These are phyloP conservation scores for Spergularia marina DNA, from an alignment of 148 eudicot species.

Conservation along the genomic window DNA sequence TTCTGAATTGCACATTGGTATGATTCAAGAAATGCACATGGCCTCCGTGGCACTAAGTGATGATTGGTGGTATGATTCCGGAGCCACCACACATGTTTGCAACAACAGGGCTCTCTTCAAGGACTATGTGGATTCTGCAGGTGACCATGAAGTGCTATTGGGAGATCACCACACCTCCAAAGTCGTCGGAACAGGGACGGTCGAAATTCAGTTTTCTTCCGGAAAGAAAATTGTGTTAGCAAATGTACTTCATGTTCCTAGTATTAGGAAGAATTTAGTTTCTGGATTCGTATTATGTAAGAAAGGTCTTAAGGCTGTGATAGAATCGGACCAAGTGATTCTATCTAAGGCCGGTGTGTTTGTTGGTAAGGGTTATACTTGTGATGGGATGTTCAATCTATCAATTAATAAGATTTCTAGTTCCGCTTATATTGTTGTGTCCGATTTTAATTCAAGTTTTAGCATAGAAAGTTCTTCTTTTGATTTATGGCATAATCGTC, in stretches of 20 bases:
- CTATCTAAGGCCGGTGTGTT: background rate
- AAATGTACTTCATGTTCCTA: conserved; percentile 17
- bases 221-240: conserved; percentile 1
- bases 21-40: no score
- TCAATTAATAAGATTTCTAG: background rate
- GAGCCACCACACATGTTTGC: no score
- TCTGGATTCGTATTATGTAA: conserved; percentile 14
- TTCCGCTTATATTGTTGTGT: conserved; percentile 6
- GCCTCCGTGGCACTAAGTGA: no score
- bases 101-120: conserved; percentile 11
- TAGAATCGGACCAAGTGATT: conserved; percentile 19
- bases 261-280: conserved; percentile 7
- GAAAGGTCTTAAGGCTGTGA: conserved; percentile 16
- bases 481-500: conserved; percentile 12
- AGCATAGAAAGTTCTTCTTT: background rate
- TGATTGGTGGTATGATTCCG: no score
- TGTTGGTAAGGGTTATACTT: conserved; percentile 8
- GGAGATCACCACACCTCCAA: background rate
- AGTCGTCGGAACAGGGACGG: conserved; percentile 3
- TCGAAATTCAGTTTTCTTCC: conserved; percentile 6
- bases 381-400: conserved; percentile 20
- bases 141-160: background rate
- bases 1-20: no score
- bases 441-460: background rate
- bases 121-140: background rate